These are phyloP conservation scores for Suillus plorans DNA, from an alignment of 768 basidiomycete genomes.

Conservation along the genomic window DNA sequence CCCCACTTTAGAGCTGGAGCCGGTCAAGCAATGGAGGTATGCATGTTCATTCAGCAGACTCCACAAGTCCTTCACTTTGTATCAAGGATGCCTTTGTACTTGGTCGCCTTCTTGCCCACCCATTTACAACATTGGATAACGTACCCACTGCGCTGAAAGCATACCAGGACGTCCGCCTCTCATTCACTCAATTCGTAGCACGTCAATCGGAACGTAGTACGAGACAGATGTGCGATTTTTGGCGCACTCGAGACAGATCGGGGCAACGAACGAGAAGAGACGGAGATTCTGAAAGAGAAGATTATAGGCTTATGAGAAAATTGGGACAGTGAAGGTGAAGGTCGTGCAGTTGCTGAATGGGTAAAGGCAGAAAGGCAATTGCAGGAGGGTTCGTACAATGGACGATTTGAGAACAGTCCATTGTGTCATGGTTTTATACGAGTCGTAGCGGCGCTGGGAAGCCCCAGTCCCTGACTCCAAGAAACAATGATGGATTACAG, in stretches of 20 bases:
- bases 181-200: slow-evolving; percentile 14
- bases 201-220: slow-evolving; percentile 8
- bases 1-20: slow-evolving; percentile 61
- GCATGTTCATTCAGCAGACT: not conserved
- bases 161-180: slow-evolving; percentile 17
- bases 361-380: not conserved
- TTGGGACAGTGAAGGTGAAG: not conserved
- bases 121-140: slow-evolving; percentile 5
- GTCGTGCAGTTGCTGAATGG: not conserved
- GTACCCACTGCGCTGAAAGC: not conserved
- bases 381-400: not conserved
- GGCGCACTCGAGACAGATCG: slow-evolving; percentile 9
- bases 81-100: slow-evolving; percentile 23
- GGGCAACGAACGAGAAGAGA: slow-evolving; percentile 4
- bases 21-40: slow-evolving; percentile 56
- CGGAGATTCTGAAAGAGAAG: slow-evolving; percentile 11
- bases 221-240: slow-evolving; percentile 16
- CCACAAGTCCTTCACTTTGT: not conserved
- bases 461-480: no score
- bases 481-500: no score
- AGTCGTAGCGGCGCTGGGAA: not conserved
- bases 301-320: slow-evolving; percentile 10
- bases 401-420: not conserved
- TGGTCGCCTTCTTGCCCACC: slow-evolving; percentile 24
- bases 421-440: not conserved